Evolutionary conservation across 2,329 filamentous ascomycete species (phyloP), one percentile per base, ranked within the genome.

Genomic region (Sporothrix brasiliensis): DNA sequence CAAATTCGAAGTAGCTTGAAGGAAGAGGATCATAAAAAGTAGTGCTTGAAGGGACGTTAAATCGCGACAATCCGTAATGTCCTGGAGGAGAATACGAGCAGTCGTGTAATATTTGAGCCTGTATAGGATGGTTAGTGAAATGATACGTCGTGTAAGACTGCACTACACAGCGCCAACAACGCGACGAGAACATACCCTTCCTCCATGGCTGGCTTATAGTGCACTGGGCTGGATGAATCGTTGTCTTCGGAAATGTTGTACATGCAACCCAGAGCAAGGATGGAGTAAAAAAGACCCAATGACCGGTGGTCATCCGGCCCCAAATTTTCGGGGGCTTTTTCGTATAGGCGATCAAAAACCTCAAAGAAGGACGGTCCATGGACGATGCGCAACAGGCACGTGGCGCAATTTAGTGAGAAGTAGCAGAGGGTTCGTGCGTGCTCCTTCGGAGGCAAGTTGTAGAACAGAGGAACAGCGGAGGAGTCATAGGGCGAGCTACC

Each of bases 361-460:
- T 87, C 85, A 80, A 91, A 93, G 77, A 97, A 97, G 0, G 88
- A 88, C 0, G 94, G 94, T 66, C 91, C 84, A 76, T 97, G 93
- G 5, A 97, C 87, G 70, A 94, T 89, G 50, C 92, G 88, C 27
- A 88, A 79, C 1, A 89, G 79, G 71, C 85, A 86, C 2, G 86
- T 88, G 10, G 85, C 87, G 71, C 84, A 86, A 74, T 84, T 84
- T 16, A 89, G 78, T 0, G 86, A 83, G 74, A 86, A 86, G 72
- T 86, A 83, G 75, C 85, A 87, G 21, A 89, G 78, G 58, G 80
- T 81, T 58, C 80, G 81, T 2, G 87, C 87, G 39, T 83, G 80
- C 34, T 88, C 84, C 73, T 86, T 85, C 0, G 89, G 82, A 0
- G 94, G 94, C 19, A 97, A 82, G 73, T 94, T 89, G 73, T 88